These are phyloP conservation scores for Phytophthora crassamura DNA, from an alignment of 352 stramenopile genomes.

Conservation along the genomic window DNA sequence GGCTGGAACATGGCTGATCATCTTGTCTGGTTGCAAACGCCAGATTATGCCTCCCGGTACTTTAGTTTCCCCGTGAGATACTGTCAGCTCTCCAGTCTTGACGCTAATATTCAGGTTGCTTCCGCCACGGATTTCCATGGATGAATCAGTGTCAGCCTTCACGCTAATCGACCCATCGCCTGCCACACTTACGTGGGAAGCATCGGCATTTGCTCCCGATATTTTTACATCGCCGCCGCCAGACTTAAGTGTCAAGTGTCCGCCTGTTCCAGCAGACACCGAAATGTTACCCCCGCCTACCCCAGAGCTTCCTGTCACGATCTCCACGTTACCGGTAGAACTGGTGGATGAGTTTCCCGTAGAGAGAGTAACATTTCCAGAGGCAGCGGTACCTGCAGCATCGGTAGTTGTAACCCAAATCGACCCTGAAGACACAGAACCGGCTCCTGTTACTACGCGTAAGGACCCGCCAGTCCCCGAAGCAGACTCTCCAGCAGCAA, in stretches of 20 bases:
- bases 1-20: constrained; percentile 77
- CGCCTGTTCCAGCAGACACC: constrained; percentile 32
- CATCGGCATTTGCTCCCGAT: constrained; percentile 23
- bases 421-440: constrained; percentile 28
- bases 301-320: constrained; percentile 32
- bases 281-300: constrained; percentile 29
- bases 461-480: constrained; percentile 28
- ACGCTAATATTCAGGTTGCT: constrained; percentile 59
- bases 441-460: constrained; percentile 20
- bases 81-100: constrained; percentile 55
- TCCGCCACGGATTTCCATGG: constrained; percentile 54
- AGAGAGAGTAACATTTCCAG: constrained; percentile 19
- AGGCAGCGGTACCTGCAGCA: constrained; percentile 20
- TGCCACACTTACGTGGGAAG: constrained; percentile 34
- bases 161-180: constrained; percentile 47
- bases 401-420: constrained; percentile 31
- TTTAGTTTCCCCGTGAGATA: constrained; percentile 52
- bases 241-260: constrained; percentile 35
- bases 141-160: constrained; percentile 35
- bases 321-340: constrained; percentile 28
- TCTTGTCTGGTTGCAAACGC: constrained; percentile 63
- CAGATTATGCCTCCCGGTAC: constrained; percentile 59
- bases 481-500: constrained; percentile 26
- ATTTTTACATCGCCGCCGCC: constrained; percentile 35
- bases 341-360: constrained; percentile 30